These are phyloP conservation scores for Citrullus amarus DNA, from an alignment of 306 rosid species.

Conservation along the genomic window DNA sequence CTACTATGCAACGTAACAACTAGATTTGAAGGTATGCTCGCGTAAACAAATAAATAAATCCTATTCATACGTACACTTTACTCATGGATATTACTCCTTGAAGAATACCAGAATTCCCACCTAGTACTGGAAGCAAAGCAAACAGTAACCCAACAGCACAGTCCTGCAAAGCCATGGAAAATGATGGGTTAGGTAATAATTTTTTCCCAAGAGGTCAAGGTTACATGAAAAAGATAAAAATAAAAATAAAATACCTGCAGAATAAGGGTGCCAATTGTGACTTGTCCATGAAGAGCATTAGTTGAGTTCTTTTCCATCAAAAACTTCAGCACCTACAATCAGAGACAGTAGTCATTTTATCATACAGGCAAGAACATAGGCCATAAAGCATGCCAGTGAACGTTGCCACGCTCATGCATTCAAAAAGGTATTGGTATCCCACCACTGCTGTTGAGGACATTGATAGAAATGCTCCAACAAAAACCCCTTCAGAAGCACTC, in stretches of 20 bases:
- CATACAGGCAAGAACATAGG: not conserved
- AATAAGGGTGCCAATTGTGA: slow-evolving; percentile 65
- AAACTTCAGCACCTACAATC: slow-evolving; percentile 70
- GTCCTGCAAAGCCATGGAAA: slow-evolving; percentile 26
- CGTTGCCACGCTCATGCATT: slow-evolving; percentile 3
- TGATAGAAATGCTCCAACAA: slow-evolving; percentile 84
- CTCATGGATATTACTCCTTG: slow-evolving; percentile 85
- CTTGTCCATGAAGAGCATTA: slow-evolving; percentile 94
- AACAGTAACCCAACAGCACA: slow-evolving; percentile 43
- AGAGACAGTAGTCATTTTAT: not conserved
- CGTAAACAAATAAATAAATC: not conserved
- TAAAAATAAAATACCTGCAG: slow-evolving; percentile 38
- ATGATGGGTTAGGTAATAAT: not conserved
- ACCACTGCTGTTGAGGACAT: slow-evolving; percentile 97
- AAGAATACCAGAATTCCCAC: slow-evolving; percentile 93
- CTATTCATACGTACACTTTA: slow-evolving; percentile 54
- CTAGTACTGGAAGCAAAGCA: slow-evolving; percentile 84
- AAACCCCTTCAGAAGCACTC: slow-evolving; percentile 87
- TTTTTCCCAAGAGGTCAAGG: not conserved
- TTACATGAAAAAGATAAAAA: not conserved
- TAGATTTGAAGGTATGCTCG: not conserved
- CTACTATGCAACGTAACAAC: not conserved
- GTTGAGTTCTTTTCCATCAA: slow-evolving; percentile 80
- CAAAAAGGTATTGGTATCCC: slow-evolving; percentile 10
- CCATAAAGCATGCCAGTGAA: not conserved